A percentile compares a stretch with the other conserved stretches of the same genome.
Evolutionary conservation across 2,329 filamentous ascomycete genomes (phyloP).

Genomic region (Penicillium sp.): DNA sequence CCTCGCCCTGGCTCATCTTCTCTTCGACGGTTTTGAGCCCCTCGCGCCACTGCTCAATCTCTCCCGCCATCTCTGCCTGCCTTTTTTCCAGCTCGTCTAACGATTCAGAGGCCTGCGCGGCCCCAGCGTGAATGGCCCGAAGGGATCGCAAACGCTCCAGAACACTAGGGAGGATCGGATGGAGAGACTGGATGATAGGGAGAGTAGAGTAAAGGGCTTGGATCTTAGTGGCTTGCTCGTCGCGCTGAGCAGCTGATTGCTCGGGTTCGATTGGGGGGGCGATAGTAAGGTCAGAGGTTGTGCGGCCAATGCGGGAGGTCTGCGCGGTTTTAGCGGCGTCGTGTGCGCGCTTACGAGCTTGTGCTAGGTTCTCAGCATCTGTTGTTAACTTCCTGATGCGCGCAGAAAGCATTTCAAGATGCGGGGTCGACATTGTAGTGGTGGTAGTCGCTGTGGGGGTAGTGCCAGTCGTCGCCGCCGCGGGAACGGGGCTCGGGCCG

Average conservation of each 20-base stretch:
- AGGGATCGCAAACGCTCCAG: conserved; percentile 85
- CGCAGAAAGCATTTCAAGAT: conserved; percentile 50
- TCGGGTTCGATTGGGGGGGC: conserved; percentile 60
- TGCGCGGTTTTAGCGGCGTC: conserved; percentile 49
- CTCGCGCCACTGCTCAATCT: conserved; percentile 85
- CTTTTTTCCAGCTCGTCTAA: conserved; percentile 77
- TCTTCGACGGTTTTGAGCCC: conserved; percentile 79
- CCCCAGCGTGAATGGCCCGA: conserved; percentile 82
- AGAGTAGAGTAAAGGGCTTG: conserved; percentile 89
- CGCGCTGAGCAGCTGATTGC: conserved; percentile 47
- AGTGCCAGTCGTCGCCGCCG: conserved; percentile 27
- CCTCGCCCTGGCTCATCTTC: conserved; percentile 72
- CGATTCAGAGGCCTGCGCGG: conserved; percentile 78
- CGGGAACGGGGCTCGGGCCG: conserved; percentile 38
- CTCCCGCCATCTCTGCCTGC: conserved; percentile 80
- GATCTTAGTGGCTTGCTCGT: conserved; percentile 81
- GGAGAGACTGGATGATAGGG: conserved; percentile 83
- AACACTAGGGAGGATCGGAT: conserved; percentile 82
- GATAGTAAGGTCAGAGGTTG: conserved; percentile 33
- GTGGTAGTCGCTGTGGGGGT: conserved; percentile 28
- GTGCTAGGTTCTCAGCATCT: conserved; percentile 50
- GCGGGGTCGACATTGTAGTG: conserved; percentile 39
- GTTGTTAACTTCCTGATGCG: conserved; percentile 50
- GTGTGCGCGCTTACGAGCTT: conserved; percentile 48
- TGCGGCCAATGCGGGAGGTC: conserved; percentile 41